Conservation (phyloP, 2,329 filamentous ascomycete species). For the Kalaharituber pfeilii region DNA sequence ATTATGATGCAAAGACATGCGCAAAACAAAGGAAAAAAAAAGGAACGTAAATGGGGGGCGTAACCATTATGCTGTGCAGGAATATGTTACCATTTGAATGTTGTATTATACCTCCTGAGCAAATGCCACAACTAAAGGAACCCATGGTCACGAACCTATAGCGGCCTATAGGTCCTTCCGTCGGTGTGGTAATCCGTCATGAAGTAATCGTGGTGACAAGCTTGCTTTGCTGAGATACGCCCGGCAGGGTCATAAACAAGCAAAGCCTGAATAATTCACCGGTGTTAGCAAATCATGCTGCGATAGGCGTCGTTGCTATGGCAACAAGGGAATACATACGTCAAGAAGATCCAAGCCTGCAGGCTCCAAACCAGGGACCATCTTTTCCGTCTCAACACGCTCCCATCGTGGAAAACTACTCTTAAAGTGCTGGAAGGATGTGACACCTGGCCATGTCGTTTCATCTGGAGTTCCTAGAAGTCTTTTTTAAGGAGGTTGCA, state of each 20-base stretch:
- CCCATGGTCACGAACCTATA: no score
- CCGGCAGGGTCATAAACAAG: constrained; percentile 76
- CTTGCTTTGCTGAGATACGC: constrained; percentile 76
- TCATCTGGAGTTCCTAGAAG: constrained; percentile 71
- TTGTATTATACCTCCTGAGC: no score
- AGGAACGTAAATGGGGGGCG: no score
- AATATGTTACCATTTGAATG: no score
- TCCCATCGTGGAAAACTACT: constrained; percentile 81
- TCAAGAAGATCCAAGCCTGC: constrained; percentile 50
- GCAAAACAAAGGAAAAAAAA: no score
- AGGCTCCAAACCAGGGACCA: constrained; percentile 59
- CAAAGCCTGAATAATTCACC: constrained; percentile 34
- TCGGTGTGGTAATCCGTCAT: constrained; percentile 15
- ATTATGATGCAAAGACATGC: no score
- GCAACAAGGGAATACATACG: constrained; percentile 22
- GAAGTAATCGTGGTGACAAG: constrained; percentile 73
- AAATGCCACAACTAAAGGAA: no score
- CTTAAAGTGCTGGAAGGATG: constrained; percentile 91
- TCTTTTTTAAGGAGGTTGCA: no score
- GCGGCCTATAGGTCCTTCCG: not conserved
- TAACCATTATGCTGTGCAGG: no score
- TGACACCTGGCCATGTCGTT: constrained; percentile 71
- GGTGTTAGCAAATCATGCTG: not conserved
- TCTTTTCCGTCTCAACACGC: constrained; percentile 45
- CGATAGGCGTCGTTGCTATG: no score